Evolutionary conservation across 306 rosid species (phyloP), one percentile per base, ranked within the genome.

Genomic region (Citrullus colocynthis): DNA sequence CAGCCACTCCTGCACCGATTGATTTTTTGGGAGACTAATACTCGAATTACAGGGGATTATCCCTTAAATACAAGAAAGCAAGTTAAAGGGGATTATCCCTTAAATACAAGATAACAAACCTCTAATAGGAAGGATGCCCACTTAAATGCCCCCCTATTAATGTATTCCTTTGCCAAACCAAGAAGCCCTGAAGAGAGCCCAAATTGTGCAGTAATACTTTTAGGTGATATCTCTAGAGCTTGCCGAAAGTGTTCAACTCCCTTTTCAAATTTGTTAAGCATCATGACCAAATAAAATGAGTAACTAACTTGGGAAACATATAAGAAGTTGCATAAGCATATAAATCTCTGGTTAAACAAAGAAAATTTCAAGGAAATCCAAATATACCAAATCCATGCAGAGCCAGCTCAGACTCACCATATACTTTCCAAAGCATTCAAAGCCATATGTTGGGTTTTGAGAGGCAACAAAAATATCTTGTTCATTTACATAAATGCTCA

Each of bases 121-220:
- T 90, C 86, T 79, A 92, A 85, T 62, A 91, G 64, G 28, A 92
- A 85, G 86, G 95, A 90, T 48, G 88, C 96, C 98, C 98, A 94
- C 80, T 51, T 84, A 83, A 89, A 91, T 24, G 96, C 98, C 78
- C 98, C 98, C 73, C 77, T 51, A 76, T 80, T 83, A 74, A 92
- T 84, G 76, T 89, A 88, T 54, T 92, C 90, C 85, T 90, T 92
- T 44, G 96, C 97, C 77, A 86, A 84, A 79, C 95, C 82, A 83
- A 94, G 95, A 83, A 94, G 83, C 79, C 91, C 98, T 56, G 84
- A 86, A 79, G 96, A 92, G 88, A 91, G 96, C 76, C 98, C 98
- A 84, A 86, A 91, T 77, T 84, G 88, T 45, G 97, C 97, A 63
- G 97, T 84, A 49, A 92, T 81, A 76, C 90, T 90, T 36, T 85